Evolutionary conservation across 495 filamentous ascomycete species (phyloP).

Genomic region (Aspergillus nanangensis): DNA sequence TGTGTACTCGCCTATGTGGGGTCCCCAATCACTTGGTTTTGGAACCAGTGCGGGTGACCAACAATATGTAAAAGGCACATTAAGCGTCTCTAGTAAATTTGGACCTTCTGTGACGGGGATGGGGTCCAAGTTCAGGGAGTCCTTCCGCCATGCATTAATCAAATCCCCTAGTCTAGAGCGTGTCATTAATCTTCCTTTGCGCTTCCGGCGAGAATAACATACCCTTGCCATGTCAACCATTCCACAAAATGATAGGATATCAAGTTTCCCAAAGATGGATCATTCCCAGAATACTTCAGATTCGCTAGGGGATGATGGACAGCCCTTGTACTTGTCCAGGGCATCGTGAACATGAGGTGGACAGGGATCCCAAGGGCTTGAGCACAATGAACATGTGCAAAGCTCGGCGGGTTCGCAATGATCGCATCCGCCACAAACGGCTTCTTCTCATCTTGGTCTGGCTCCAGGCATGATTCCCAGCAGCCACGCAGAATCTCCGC

Average conservation of each 20-base stretch:
- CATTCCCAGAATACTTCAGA: slow-evolving; percentile 39
- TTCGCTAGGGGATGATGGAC: slow-evolving; percentile 52
- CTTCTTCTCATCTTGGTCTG: not conserved
- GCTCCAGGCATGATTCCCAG: not conserved
- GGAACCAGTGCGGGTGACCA: slow-evolving; percentile 69
- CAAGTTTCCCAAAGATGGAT: slow-evolving; percentile 55
- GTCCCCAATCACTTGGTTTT: slow-evolving; percentile 70
- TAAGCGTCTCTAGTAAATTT: slow-evolving; percentile 51
- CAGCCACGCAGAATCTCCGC: slow-evolving; percentile 66
- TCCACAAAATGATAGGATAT: slow-evolving; percentile 68
- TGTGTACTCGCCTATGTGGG: slow-evolving; percentile 58
- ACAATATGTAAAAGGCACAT: slow-evolving; percentile 63
- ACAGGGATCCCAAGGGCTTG: slow-evolving; percentile 70
- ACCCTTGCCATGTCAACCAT: slow-evolving; percentile 65
- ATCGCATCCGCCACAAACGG: slow-evolving; percentile 75
- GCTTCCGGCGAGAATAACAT: not conserved
- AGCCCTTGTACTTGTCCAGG: slow-evolving; percentile 42
- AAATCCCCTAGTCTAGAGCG: slow-evolving; percentile 52
- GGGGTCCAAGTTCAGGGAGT: slow-evolving; percentile 56
- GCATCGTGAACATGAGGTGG: slow-evolving; percentile 79
- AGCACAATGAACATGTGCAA: slow-evolving; percentile 76
- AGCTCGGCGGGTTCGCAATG: slow-evolving; percentile 78
- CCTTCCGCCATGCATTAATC: slow-evolving; percentile 61
- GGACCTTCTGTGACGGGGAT: slow-evolving; percentile 60
- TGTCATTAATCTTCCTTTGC: not conserved